A percentile compares a stretch with the other conserved stretches of the same genome.
phyloP scores from a whole-genome alignment of 257 asterid species.

The Mitragyna speciosa region DNA sequence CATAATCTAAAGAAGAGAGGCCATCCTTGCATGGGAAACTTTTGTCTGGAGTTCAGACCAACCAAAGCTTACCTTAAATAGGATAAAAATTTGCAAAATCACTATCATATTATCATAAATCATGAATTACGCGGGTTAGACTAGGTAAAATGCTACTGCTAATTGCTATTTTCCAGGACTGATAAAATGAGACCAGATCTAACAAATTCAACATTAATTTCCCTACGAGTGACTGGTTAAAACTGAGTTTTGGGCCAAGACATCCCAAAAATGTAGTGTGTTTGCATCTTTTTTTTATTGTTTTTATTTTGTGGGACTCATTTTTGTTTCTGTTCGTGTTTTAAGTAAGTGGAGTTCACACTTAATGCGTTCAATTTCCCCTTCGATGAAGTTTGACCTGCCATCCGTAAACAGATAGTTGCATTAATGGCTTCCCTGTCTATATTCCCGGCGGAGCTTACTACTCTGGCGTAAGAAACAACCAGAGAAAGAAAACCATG shows the following conservation, averaged over 20 bases:
- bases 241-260: background rate
- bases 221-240: background rate
- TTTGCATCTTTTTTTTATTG: too few relatives aligned
- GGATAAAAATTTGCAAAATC: background rate
- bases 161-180: background rate
- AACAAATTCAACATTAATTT: background rate
- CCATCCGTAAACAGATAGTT: slow-evolving; percentile 5
- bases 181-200: background rate
- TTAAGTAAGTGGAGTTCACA: background rate
- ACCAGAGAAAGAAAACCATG: slow-evolving; percentile 26
- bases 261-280: background rate
- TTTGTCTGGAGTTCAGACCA: background rate
- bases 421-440: slow-evolving; percentile 23
- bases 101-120: background rate
- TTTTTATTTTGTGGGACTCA: background rate
- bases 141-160: background rate
- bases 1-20: slow-evolving; percentile 11
- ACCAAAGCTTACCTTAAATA: background rate
- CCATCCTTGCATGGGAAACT: slow-evolving; percentile 33
- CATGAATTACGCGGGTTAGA: background rate
- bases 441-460: slow-evolving; percentile 17
- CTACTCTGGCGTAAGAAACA: slow-evolving; percentile 25
- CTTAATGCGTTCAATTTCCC: background rate
- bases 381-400: background rate
- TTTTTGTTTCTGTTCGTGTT: background rate